Evolutionary conservation across 2,329 filamentous ascomycete species (phyloP).

Genomic region (Coniochaeta ligniaria): DNA sequence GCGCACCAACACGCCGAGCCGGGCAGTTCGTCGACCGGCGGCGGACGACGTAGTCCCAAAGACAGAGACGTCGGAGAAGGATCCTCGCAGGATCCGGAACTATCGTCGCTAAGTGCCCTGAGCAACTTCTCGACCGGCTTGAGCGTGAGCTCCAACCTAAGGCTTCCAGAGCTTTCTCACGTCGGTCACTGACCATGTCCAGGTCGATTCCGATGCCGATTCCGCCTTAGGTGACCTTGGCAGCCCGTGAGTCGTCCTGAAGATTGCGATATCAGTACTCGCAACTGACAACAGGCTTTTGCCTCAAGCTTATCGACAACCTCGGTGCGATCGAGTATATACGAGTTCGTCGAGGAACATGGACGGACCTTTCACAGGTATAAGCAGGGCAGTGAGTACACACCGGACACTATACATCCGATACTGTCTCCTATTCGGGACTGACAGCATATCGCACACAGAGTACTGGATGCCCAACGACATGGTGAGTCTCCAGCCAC

Average conservation of each 20-base stretch:
- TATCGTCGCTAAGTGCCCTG: background rate
- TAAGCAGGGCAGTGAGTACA: constrained; percentile 3
- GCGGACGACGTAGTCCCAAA: background rate
- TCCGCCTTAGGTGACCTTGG: background rate
- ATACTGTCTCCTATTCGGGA: background rate
- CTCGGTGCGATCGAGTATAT: constrained; percentile 2
- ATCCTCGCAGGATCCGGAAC: background rate
- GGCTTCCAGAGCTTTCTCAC: background rate
- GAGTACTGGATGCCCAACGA: constrained; percentile 7
- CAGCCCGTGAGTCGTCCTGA: background rate
- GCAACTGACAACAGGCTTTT: background rate
- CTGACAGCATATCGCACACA: background rate
- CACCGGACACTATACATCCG: background rate
- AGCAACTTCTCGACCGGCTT: background rate
- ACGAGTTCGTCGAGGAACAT: constrained; percentile 4
- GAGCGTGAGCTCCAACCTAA: background rate
- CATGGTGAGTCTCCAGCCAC: background rate
- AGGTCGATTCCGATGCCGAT: background rate
- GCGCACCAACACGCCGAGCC: background rate
- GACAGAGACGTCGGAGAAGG: background rate
- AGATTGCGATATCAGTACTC: background rate
- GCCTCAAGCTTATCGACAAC: background rate
- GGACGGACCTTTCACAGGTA: constrained; percentile 4
- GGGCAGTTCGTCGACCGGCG: background rate
- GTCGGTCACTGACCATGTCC: background rate